phyloP scores from a whole-genome alignment of 148 eudicot genomes.

The Camellia sinensis region DNA sequence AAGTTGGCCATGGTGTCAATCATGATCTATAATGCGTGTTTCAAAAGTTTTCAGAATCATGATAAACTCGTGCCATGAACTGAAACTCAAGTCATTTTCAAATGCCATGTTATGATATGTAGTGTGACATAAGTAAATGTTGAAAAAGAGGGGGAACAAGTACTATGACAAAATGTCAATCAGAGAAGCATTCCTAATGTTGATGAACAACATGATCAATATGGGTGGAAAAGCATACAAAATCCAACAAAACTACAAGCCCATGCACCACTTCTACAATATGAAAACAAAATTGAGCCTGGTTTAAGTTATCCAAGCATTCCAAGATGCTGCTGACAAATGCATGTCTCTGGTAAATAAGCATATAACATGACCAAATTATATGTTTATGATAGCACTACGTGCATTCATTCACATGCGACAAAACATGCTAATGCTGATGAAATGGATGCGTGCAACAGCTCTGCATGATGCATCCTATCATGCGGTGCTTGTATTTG shows the following conservation, averaged over 20 bases:
- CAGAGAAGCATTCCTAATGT: slow-evolving; percentile 10
- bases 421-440: slow-evolving; percentile 69
- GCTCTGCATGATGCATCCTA: slow-evolving; percentile 96
- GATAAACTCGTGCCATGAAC: slow-evolving; percentile 18
- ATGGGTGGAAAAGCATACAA: slow-evolving; percentile 17
- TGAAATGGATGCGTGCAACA: slow-evolving; percentile 74
- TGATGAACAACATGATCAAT: not conserved
- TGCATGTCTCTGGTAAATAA: slow-evolving; percentile 43
- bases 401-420: slow-evolving; percentile 54
- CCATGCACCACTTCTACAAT: slow-evolving; percentile 39
- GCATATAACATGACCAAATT: slow-evolving; percentile 33
- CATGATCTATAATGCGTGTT: slow-evolving; percentile 5
- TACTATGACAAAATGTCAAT: not conserved
- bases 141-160: not conserved
- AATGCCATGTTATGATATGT: slow-evolving; percentile 13
- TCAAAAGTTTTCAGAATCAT: not conserved
- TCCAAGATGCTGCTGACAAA: slow-evolving; percentile 36
- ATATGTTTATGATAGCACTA: slow-evolving; percentile 44
- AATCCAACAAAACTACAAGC: slow-evolving; percentile 27
- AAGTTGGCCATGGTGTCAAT: not conserved
- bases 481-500: slow-evolving; percentile 51
- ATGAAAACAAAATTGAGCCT: slow-evolving; percentile 17
- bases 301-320: slow-evolving; percentile 26
- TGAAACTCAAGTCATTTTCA: slow-evolving; percentile 1
- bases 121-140: not conserved